Conservation (phyloP, 2,329 filamentous ascomycete genomes). For the Arthrobotrys sphaeroides region DNA sequence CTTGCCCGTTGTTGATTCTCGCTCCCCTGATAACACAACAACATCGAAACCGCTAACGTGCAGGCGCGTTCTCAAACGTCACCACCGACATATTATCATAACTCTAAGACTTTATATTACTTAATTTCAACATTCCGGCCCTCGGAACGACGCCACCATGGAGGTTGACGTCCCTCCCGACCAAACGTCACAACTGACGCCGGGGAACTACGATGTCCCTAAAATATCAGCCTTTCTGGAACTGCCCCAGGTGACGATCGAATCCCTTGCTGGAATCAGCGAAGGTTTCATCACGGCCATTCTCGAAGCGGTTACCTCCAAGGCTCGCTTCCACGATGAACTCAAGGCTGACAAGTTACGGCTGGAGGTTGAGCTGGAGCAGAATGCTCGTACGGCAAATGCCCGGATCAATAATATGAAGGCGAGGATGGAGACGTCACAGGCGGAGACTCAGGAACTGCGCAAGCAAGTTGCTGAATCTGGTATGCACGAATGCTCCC, state of each 20-base stretch:
- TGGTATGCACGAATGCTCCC: constrained; percentile 66
- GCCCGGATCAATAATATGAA: constrained; percentile 84
- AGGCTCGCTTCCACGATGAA: constrained; percentile 82
- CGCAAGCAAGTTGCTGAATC: constrained; percentile 82
- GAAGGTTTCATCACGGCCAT: constrained; percentile 79
- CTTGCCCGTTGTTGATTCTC: constrained; percentile 28
- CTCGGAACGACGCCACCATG: constrained; percentile 23
- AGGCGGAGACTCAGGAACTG: constrained; percentile 83
- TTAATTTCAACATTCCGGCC: constrained; percentile 11
- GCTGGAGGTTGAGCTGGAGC: constrained; percentile 91
- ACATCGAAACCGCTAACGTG: constrained; percentile 42
- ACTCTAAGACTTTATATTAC: neutral
- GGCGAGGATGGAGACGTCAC: constrained; percentile 79
- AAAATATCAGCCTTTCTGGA: constrained; percentile 57
- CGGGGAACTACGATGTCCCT: constrained; percentile 51
- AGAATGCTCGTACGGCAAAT: constrained; percentile 83
- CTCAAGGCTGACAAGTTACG: constrained; percentile 88
- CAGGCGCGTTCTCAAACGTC: constrained; percentile 46
- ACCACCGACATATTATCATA: constrained; percentile 5
- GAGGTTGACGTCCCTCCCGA: constrained; percentile 51
- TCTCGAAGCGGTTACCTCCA: constrained; percentile 76
- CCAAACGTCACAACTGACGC: constrained; percentile 35
- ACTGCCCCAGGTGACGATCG: constrained; percentile 55
- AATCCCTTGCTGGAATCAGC: constrained; percentile 64
- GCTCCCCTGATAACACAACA: constrained; percentile 42